These are phyloP conservation scores for Candida ipomoeae DNA, from an alignment of 805 yeast species.

Conservation along the genomic window DNA sequence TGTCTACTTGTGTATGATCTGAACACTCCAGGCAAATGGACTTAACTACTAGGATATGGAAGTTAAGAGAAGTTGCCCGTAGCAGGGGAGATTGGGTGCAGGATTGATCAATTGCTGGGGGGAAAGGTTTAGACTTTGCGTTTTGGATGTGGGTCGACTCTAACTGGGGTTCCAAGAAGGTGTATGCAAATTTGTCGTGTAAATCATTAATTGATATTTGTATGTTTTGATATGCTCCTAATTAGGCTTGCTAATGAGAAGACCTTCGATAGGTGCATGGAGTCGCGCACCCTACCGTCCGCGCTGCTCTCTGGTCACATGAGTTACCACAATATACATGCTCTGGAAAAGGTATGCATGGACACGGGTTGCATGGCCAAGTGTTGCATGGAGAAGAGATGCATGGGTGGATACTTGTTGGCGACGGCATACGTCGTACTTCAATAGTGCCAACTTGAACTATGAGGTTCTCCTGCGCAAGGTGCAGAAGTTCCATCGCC, in stretches of 20 bases:
- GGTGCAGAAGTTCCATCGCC: constrained; percentile 6
- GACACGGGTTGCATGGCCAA: no score
- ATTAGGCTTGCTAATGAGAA: constrained; percentile 4
- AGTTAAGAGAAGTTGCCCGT: background rate
- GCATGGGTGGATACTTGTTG: background rate
- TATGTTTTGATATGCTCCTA: constrained; percentile 1
- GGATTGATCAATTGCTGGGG: background rate
- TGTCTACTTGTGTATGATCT: background rate
- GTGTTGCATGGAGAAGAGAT: no score
- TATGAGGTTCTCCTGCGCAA: constrained; percentile 14
- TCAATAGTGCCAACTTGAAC: constrained; percentile 13
- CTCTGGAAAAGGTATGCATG: background rate
- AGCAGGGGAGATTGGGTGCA: background rate
- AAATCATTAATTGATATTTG: background rate
- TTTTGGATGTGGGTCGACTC: background rate
- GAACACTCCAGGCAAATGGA: no score
- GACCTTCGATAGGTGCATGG: background rate
- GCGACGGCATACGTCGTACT: constrained; percentile 2
- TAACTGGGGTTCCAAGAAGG: background rate
- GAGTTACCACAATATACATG: background rate
- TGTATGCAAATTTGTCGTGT: background rate
- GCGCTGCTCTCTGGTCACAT: background rate
- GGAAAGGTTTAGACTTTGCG: background rate
- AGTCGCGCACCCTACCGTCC: background rate
- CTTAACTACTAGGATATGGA: background rate